These are phyloP conservation scores for Lentinula guzmanii DNA, from an alignment of 768 basidiomycete genomes.

Conservation along the genomic window DNA sequence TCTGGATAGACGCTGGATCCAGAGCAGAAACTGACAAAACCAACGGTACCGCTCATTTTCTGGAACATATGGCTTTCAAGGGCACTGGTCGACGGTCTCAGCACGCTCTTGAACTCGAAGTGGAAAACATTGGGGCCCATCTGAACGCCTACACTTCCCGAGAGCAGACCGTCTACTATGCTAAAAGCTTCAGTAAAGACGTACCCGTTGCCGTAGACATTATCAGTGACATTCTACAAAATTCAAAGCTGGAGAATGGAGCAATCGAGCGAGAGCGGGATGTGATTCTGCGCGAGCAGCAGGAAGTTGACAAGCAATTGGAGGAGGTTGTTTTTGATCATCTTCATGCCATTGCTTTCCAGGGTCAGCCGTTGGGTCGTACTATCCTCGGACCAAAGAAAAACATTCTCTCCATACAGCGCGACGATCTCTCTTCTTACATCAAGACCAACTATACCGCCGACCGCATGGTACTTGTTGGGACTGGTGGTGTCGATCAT, in stretches of 20 bases:
- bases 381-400: slow-evolving; percentile 96
- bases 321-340: slow-evolving; percentile 99
- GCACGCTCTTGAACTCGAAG: slow-evolving; percentile 89
- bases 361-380: slow-evolving; percentile 95
- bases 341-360: slow-evolving; percentile 93
- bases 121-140: slow-evolving; percentile 96
- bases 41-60: slow-evolving; percentile 96
- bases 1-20: slow-evolving; percentile 98
- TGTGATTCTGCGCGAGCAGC: slow-evolving; percentile 94
- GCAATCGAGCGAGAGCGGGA: slow-evolving; percentile 95
- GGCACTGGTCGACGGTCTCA: slow-evolving; percentile 88
- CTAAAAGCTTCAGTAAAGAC: slow-evolving; percentile 97
- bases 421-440: slow-evolving; percentile 82
- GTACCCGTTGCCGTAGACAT: slow-evolving; percentile 89
- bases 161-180: slow-evolving; percentile 99
- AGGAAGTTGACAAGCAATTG: slow-evolving; percentile 97
- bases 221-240: slow-evolving; percentile 96
- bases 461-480: slow-evolving; percentile 98
- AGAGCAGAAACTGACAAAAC: slow-evolving; percentile 94
- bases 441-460: slow-evolving; percentile 98
- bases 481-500: slow-evolving; percentile 94
- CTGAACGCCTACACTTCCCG: slow-evolving; percentile 98
- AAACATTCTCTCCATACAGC: slow-evolving; percentile 94
- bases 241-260: slow-evolving; percentile 81
- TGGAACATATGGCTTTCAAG: slow-evolving; percentile 98